Evolutionary conservation across 768 basidiomycete species (phyloP).

Genomic region (Boletus rex-veris): DNA sequence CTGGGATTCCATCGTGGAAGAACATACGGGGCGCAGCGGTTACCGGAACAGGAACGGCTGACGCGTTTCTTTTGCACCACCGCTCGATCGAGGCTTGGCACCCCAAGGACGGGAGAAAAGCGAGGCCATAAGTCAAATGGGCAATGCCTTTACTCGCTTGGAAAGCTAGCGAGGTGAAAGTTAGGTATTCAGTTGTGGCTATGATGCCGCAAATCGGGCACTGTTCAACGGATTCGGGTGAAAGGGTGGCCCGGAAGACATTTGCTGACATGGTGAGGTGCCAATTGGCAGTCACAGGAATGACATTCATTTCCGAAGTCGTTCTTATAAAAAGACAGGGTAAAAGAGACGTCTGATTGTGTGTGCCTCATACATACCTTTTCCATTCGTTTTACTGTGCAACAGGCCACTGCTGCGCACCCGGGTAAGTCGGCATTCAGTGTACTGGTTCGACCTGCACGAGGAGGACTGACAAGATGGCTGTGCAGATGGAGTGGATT

Average conservation of each 20-base stretch:
- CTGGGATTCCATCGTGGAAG: slow-evolving; percentile 24
- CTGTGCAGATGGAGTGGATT: slow-evolving; percentile 33
- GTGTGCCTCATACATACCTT: slow-evolving; percentile 24
- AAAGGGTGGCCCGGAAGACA: slow-evolving; percentile 27
- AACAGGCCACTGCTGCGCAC: neutral
- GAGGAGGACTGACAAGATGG: slow-evolving; percentile 23
- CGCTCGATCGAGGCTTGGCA: slow-evolving; percentile 24
- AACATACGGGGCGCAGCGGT: slow-evolving; percentile 27
- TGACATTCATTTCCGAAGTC: slow-evolving; percentile 35
- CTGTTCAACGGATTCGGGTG: slow-evolving; percentile 32
- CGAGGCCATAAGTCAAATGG: slow-evolving; percentile 30
- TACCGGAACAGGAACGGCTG: slow-evolving; percentile 18
- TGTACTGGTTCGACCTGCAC: slow-evolving; percentile 16
- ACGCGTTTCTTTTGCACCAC: slow-evolving; percentile 13
- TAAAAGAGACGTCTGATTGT: slow-evolving; percentile 8
- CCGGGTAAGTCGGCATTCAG: slow-evolving; percentile 16
- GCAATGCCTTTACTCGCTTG: slow-evolving; percentile 28
- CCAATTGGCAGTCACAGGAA: slow-evolving; percentile 26
- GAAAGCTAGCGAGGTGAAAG: slow-evolving; percentile 16
- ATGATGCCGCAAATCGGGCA: slow-evolving; percentile 25
- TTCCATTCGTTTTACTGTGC: slow-evolving; percentile 7
- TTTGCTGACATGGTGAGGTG: slow-evolving; percentile 18
- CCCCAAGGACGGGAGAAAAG: slow-evolving; percentile 17
- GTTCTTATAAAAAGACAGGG: slow-evolving; percentile 29
- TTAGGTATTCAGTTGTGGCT: slow-evolving; percentile 21